Evolutionary conservation across 768 basidiomycete species (phyloP).

Genomic region (Clathrus columnatus): DNA sequence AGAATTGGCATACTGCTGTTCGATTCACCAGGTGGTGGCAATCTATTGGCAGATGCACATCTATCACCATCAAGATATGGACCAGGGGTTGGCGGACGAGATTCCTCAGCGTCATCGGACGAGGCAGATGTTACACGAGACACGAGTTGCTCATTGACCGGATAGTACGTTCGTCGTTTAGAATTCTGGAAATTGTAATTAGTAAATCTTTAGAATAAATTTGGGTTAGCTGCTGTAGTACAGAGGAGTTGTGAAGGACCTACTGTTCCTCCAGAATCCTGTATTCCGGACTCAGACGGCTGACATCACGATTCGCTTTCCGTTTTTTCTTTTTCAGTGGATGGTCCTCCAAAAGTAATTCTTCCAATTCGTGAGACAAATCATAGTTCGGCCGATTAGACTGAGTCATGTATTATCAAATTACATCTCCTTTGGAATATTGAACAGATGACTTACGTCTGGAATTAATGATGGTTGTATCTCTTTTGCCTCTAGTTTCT

Average conservation of each 20-base stretch:
- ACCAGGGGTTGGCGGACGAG: slow-evolving; percentile 6
- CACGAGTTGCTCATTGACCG: slow-evolving; percentile 58
- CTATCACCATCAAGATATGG: slow-evolving; percentile 3
- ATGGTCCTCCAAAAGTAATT: slow-evolving; percentile 95
- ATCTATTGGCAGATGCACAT: not conserved
- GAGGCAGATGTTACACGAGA: slow-evolving; percentile 20
- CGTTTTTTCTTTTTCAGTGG: slow-evolving; percentile 93
- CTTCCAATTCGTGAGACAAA: slow-evolving; percentile 93
- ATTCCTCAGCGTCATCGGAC: slow-evolving; percentile 3
- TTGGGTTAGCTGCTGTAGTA: not conserved
- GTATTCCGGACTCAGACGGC: slow-evolving; percentile 85
- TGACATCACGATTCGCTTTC: slow-evolving; percentile 76
- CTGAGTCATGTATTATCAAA: too few species aligned
- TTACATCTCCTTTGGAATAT: not conserved
- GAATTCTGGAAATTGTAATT: slow-evolving; percentile 76
- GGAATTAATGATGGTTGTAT: slow-evolving; percentile 79
- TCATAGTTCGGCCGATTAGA: slow-evolving; percentile 98
- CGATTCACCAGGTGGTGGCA: not conserved
- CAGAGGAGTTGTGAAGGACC: slow-evolving; percentile 20
- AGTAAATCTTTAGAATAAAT: slow-evolving; percentile 60
- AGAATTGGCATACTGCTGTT: not conserved
- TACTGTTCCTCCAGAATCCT: slow-evolving; percentile 91
- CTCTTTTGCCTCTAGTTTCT: slow-evolving; percentile 51
- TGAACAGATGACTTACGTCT: slow-evolving; percentile 53
- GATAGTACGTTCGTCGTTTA: slow-evolving; percentile 78